Conservation (phyloP, 75 land plant species). For the Pinus albicaulis region DNA sequence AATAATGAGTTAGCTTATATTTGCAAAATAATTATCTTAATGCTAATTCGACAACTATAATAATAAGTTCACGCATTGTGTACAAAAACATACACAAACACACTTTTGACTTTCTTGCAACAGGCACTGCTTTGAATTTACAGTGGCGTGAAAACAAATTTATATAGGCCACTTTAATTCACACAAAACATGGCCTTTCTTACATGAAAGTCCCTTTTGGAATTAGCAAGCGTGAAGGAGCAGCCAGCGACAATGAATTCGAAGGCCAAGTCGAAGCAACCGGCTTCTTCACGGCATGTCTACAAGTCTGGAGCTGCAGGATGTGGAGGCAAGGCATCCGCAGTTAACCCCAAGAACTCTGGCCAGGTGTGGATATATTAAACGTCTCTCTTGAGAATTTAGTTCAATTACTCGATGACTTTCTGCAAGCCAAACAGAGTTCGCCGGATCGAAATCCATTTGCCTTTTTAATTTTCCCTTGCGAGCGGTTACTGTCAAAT, state of each 20-base stretch:
- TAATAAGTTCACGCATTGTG: no score
- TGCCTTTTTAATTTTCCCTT: background rate
- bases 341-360: conserved; percentile 24
- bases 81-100: no score
- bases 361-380: conserved; percentile 16
- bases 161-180: no score
- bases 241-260: background rate
- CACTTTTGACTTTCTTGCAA: no score
- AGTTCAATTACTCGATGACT: background rate
- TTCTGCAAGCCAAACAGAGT: background rate
- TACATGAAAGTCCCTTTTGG: no score
- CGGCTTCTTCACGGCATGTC: conserved; percentile 17
- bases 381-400: background rate
- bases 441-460: background rate
- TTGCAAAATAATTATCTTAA: no score
- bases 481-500: background rate
- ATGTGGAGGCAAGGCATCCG: conserved; percentile 34
- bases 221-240: background rate
- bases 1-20: no score
- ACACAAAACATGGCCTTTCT: no score
- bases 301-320: conserved; percentile 41
- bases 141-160: no score
- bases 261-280: conserved; percentile 15
- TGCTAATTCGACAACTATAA: no score
- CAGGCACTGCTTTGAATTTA: no score